Conservation (phyloP, 495 filamentous ascomycete species). For the Lasiosphaeria ovina region DNA sequence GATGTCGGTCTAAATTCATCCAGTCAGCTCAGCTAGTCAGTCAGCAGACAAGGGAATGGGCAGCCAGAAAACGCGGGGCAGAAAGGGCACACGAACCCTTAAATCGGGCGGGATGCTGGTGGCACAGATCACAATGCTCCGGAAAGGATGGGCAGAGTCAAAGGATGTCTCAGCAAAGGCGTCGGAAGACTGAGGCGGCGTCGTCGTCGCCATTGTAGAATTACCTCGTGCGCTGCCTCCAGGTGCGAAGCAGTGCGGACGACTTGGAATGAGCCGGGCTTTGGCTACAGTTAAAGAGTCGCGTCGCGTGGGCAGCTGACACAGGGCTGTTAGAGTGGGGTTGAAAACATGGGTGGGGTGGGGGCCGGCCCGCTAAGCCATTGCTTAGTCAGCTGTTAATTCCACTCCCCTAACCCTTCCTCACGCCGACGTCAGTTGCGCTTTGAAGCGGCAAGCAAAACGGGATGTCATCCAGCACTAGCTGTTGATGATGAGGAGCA, state of each 20-base stretch:
- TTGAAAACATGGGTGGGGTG: no score
- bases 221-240: neutral
- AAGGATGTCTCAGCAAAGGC: slow-evolving; percentile 23
- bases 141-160: slow-evolving; percentile 62
- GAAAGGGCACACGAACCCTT: slow-evolving; percentile 57
- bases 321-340: no score
- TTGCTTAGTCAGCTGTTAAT: no score
- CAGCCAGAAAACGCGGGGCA: neutral
- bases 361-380: no score
- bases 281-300: no score
- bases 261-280: neutral
- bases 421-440: no score
- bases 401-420: no score
- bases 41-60: neutral
- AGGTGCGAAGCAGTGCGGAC: neutral
- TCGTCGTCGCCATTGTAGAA: slow-evolving; percentile 20
- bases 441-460: no score
- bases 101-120: slow-evolving; percentile 80
- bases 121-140: slow-evolving; percentile 84
- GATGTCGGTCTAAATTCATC: slow-evolving; percentile 59
- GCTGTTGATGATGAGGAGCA: no score
- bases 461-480: no score
- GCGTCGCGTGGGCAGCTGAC: no score
- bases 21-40: neutral
- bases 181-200: slow-evolving; percentile 12